Base-by-base conservation (phyloP, 2,329 filamentous ascomycete genomes). In the Lasiodiplodia hormozganensis region DNA sequence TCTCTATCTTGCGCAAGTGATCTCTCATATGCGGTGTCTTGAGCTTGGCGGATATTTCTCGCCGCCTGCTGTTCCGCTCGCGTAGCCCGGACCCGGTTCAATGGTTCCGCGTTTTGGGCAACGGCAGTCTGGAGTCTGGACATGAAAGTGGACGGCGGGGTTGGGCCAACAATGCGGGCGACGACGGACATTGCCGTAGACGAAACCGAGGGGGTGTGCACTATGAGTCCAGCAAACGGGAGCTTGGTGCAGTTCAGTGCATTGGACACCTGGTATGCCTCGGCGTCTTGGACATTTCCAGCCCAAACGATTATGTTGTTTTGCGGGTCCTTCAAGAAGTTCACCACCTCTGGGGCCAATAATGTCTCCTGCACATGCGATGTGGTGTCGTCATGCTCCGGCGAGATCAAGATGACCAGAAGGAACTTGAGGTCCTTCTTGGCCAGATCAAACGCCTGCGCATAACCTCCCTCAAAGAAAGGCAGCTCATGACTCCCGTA, bases 361-460 rank as follows among this genome's bases (percentile, higher is more conserved):
- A 99, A 85, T 0, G 94, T 97, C 31, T 97, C 90, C 51, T 88
- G 88, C 70, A 94, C 88, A 81, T 97, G 99, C 0, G 87, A 85
- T 25, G 89, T 86, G 0, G 92, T 98, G 74, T 98, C 94, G 76
- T 99, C 96, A 79, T 99, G 95, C 79, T 98, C 96, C 0, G 94
- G 93, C 0, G 94, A 96, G 65, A 97, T 82, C 18, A 99, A 86
- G 5, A 98, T 83, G 18, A 97, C 90, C n/a, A 98, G 81, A 16
- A 99, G 84, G 76, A 96, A 97, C 77, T 96, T 96, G 67, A 97
- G 86, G 43, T 98, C 93, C 73, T 89, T 90, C 83, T 98, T 97
- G 6, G 95, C 94, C 47, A 90, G 82, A 76, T 99, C 96, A 70
- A 97, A 88, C 0, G 94, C 94, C 80, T 97, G 92, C 5, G 96